Evolutionary conservation across 345 rosid genomes (phyloP).

Genomic region (Boechera divaricarpa): DNA sequence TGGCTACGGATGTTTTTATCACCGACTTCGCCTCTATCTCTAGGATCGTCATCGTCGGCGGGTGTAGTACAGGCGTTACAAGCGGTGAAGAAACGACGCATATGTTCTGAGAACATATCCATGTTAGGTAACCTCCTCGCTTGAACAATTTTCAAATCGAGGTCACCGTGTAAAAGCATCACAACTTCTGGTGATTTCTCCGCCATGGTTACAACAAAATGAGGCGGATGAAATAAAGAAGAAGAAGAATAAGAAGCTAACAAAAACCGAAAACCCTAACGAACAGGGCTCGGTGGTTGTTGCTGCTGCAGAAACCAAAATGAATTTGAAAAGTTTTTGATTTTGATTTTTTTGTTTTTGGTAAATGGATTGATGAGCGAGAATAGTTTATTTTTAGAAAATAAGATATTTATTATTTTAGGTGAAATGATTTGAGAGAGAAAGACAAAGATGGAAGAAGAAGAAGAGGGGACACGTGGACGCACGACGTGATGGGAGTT

Average conservation of each 20-base stretch:
- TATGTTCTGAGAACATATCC: slow-evolving; percentile 57
- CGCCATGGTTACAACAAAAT: slow-evolving; percentile 39
- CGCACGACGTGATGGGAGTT: neutral
- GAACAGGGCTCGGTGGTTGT: slow-evolving; percentile 44
- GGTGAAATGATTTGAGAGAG: slow-evolving; percentile 41
- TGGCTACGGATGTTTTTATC: slow-evolving; percentile 41
- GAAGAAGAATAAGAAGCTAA: slow-evolving; percentile 14
- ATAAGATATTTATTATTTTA: slow-evolving; percentile 17
- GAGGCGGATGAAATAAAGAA: neutral
- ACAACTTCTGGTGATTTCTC: slow-evolving; percentile 40
- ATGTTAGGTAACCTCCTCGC: slow-evolving; percentile 76
- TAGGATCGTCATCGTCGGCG: neutral
- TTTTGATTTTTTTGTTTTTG: neutral
- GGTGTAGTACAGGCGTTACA: slow-evolving; percentile 50
- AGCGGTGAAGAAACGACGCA: slow-evolving; percentile 56
- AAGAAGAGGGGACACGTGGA: slow-evolving; percentile 41
- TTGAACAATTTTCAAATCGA: slow-evolving; percentile 62
- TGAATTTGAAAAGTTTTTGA: slow-evolving; percentile 12
- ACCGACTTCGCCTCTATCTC: slow-evolving; percentile 18
- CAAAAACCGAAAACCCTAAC: slow-evolving; percentile 46
- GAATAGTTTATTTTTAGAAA: neutral
- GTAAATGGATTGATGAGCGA: neutral
- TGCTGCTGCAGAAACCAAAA: slow-evolving; percentile 25
- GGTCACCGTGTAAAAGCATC: slow-evolving; percentile 74
- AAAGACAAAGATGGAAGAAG: neutral